Base-by-base conservation (phyloP, 2,329 filamentous ascomycete species). In the Colletotrichum godetiae region DNA sequence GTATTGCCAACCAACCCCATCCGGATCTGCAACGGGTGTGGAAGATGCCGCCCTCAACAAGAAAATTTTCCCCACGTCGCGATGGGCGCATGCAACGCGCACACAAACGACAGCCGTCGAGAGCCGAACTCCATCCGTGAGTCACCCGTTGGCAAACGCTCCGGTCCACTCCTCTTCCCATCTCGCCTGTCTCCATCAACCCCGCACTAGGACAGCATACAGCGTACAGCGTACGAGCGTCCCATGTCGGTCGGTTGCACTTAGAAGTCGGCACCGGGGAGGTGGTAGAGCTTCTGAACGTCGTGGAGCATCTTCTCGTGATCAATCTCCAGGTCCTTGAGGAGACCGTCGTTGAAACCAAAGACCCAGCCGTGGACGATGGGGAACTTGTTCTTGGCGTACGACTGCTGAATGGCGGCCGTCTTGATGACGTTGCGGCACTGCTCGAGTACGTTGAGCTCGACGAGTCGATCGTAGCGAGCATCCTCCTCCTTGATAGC, bases 391-490 rank as follows among this genome's bases (percentile, higher is more conserved):
- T 92, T 90, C 78, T 88, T 81, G 58, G 86, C 86, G 78, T 90
- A 94, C 22, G 86, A 90, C 83, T 95, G 90, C 83, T 95, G 91
- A n/a, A 98, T 92, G 35, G 90, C 91, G 27, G 92, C 91, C 78
- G 95, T 95, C 87, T 95, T 92, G 86, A 93, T 92, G 76, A 98
- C 87, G 77, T 93, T 92, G 80, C 93, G 90, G 80, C 95, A 91
- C 80, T 95, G 93, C 83, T 93, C 90, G 52, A 92, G 82, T 61
- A 98, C 94, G 80, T 97, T 97, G 80, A 97, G 88, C 86, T 97
- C 94, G 62, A 95, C 93, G 69, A 98, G 86, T 75, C 92, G 92
- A 76, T 92, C 83, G 77, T 92, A 92, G 75, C 92, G 90, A 62
- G 88, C 87, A 8, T 87, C 79, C 83, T 88, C 86, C 84, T 92